Conservation (phyloP, 225 moss, liverwort and hornwort species). For the Physcomitrellopsis africana region DNA sequence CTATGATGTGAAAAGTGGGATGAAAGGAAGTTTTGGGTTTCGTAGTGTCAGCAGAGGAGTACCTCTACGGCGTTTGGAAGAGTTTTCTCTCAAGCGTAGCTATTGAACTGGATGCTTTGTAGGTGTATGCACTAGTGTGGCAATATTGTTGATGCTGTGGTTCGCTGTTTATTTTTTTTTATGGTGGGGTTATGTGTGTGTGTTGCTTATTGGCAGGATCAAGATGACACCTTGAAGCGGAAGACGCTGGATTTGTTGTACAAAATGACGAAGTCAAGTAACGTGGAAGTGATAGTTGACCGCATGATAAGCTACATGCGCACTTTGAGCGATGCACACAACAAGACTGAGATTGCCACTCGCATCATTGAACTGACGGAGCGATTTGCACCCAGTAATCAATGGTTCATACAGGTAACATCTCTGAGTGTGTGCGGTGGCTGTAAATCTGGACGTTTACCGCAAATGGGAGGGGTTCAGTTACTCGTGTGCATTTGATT, state of each 20-base stretch:
- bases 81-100: background rate
- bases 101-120: background rate
- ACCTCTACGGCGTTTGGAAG: background rate
- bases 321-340: slow-evolving; percentile 66
- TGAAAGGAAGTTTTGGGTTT: too few relatives aligned
- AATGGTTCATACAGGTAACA: slow-evolving; percentile 77
- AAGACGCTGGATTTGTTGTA: slow-evolving; percentile 97
- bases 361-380: slow-evolving; percentile 76
- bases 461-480: background rate
- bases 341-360: slow-evolving; percentile 74
- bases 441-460: background rate
- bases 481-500: background rate
- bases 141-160: too few relatives aligned
- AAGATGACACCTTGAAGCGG: slow-evolving; percentile 96
- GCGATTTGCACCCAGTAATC: slow-evolving; percentile 77
- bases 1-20: background rate
- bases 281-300: slow-evolving; percentile 94
- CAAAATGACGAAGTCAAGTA: slow-evolving; percentile 95
- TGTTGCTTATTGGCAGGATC: slow-evolving; percentile 59
- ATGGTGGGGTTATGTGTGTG: background rate
- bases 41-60: background rate
- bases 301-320: slow-evolving; percentile 87
- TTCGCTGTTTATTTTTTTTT: background rate
- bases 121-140: background rate
- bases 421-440: background rate